Evolutionary conservation across 2,329 filamentous ascomycete genomes (phyloP).

Genomic region (Pseudocercospora eumusae): DNA sequence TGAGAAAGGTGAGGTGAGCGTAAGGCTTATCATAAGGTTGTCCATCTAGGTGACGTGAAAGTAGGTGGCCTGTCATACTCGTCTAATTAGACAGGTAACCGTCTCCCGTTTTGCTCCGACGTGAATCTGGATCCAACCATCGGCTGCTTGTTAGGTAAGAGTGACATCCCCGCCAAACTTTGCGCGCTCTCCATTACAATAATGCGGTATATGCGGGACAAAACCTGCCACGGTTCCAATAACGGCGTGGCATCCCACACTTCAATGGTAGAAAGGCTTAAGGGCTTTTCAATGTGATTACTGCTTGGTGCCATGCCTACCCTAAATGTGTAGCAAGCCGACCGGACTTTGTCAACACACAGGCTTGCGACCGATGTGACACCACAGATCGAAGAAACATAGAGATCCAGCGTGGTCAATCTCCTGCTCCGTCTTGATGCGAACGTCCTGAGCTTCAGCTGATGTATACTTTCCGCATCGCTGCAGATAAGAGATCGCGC

Average conservation of each 20-base stretch:
- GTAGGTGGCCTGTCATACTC: not conserved
- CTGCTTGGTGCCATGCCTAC: not conserved
- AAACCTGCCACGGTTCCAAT: not conserved
- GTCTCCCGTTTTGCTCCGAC: constrained; percentile 1
- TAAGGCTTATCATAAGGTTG: constrained; percentile 11
- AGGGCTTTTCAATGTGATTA: not conserved
- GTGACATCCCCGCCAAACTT: not conserved
- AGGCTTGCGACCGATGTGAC: constrained; percentile 26
- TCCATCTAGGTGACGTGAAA: constrained; percentile 7
- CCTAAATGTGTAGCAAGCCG: not conserved
- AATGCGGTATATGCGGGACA: not conserved
- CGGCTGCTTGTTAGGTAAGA: constrained; percentile 1
- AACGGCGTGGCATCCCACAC: not conserved
- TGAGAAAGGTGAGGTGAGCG: constrained; percentile 1
- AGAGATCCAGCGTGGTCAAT: constrained; percentile 19
- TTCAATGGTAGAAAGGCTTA: not conserved
- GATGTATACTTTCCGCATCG: constrained; percentile 7
- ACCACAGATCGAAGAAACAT: constrained; percentile 30
- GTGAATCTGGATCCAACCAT: not conserved
- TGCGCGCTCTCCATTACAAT: not conserved
- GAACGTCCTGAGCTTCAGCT: constrained; percentile 11
- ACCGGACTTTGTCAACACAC: not conserved
- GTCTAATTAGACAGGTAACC: not conserved
- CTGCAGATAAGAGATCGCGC: constrained; percentile 16
- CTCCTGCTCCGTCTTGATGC: constrained; percentile 17